Percentiles rank a stretch among this genome's conserved stretches.
Evolutionary conservation across 192 early-diverging fungal species (phyloP).

Genomic region (Allomyces arbusculus): DNA sequence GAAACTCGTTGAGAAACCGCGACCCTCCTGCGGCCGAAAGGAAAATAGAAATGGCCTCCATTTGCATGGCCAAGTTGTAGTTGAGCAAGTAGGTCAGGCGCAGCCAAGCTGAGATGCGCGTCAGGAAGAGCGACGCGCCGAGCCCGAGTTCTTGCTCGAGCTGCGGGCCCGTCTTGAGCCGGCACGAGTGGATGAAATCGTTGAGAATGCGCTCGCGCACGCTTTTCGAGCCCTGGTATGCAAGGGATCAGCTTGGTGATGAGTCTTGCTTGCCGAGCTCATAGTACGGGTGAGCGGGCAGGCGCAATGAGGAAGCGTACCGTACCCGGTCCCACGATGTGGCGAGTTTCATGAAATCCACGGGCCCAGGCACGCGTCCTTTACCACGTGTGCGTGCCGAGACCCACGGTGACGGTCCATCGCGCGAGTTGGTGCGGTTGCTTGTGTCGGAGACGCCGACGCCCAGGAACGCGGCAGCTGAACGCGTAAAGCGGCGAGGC

Average conservation of each 20-base stretch:
- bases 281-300: too few relatives aligned
- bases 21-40: constrained; percentile 29
- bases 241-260: too few relatives aligned
- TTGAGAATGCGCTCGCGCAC: constrained; percentile 28
- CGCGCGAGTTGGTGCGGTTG: too few relatives aligned
- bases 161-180: constrained; percentile 36
- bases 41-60: constrained; percentile 35
- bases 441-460: too few relatives aligned
- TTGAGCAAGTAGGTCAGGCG: constrained; percentile 34
- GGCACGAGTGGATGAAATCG: constrained; percentile 29
- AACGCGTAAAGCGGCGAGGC: too few relatives aligned
- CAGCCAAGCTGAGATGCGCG: constrained; percentile 31
- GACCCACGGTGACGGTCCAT: too few relatives aligned
- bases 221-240: constrained; percentile 19
- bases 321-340: neutral
- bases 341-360: neutral
- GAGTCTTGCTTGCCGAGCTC: too few relatives aligned
- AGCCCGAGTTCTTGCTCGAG: constrained; percentile 33
- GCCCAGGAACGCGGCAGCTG: too few relatives aligned
- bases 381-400: too few relatives aligned
- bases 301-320: too few relatives aligned
- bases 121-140: constrained; percentile 37
- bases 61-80: constrained; percentile 21
- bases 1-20: constrained; percentile 37
- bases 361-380: neutral